Base-by-base conservation (phyloP, 768 basidiomycete genomes). In the Boletus rufocinnamomeus region DNA sequence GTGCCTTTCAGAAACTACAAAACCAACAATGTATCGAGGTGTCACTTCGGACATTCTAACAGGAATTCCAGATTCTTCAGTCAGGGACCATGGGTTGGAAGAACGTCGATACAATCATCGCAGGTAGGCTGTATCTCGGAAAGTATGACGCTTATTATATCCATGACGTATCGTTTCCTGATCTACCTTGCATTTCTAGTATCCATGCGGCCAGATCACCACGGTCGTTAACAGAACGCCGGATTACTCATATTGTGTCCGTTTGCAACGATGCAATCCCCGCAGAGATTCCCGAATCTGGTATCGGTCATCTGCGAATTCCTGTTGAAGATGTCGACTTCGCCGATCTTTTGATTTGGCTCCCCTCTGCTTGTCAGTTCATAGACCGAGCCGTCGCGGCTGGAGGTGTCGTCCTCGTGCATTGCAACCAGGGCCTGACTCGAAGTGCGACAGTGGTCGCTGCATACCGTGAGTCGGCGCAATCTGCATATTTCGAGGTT, bases 181-280 rank as follows among this genome's bases (percentile, higher is more conserved):
- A 80, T 88, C 61, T 74, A 78, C 52, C 45, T 50, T 45, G 30
- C 59, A 44, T 61, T 56, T 55, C 67, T 67, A 91, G 89, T 68
- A 79, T 90, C 65, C 77, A 81, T 64, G 86, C 89, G 51, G 89
- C 89, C 32, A 80, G 80, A 63, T 88, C 89, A 37, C 82, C 88
- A 27, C 82, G 88, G 69, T 82, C 85, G 54, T 78, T 91, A 72
- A 79, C 83, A 50, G 88, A 91, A 71, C 84, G 85, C 63, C 83
- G 83, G 59, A 87, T 93, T 60, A 89, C 88, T 6, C 91, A 93
- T 73, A 84, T 92, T 51, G 71, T 93, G 19, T 91, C 89, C 47
- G 89, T 91, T 54, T 91, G 91, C 66, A 71, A 75, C 37, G 91
- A 93, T 54, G 78, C 79, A 6, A 88, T 89, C 50, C 87, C 88